Evolutionary conservation across 2,329 filamentous ascomycete genomes (phyloP), one percentile per base, ranked within the genome.

Genomic region (Decorospora gaudefroyi): DNA sequence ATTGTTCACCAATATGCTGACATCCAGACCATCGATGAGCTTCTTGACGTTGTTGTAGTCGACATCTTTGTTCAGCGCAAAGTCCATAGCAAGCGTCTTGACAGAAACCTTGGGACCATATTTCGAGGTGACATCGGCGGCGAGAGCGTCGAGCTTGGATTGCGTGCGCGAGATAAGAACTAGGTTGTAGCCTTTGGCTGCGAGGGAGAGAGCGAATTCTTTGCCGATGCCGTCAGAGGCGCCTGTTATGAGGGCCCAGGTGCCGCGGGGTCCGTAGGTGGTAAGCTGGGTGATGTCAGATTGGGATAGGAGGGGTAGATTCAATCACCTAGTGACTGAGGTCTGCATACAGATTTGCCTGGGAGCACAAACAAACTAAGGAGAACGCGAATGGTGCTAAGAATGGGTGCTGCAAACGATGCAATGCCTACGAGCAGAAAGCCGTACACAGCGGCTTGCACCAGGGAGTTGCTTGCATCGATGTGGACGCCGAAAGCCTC

Each of bases 201-300:
- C 91, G 44, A 99, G 85, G 71, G 97, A 90, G 21, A 87, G 79
- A 25, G 92, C 90, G 69, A 90, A 99, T 75, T 99, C 93, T 74
- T 96, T 97, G 68, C 93, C 93, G 52, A 99, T 85, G 54, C 93
- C 95, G 72, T 99, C 93, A 8, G 91, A 96, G 37, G 92, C 93
- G 53, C 93, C 93, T 17, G 93, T 99, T 27, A 99, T 81, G 42
- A 99, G 83, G 21, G 89, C 93, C 91, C 92, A 99, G 46, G 87
- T 91, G 51, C 92, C 92, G 64, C 90, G 89, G 60, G 87, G 87
- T 58, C 91, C 93, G 74, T 95, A 97, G 58, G 87, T 90, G 61
- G 85, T 85, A 46, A 99, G 84, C 92, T 66, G 29, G 29, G 10
- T 12, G n/a, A 6, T 38, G 27, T 52, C 30, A 56, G 42, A 23